Base-by-base conservation (phyloP, 2,329 filamentous ascomycete species). In the Colletotrichum zoysiae region DNA sequence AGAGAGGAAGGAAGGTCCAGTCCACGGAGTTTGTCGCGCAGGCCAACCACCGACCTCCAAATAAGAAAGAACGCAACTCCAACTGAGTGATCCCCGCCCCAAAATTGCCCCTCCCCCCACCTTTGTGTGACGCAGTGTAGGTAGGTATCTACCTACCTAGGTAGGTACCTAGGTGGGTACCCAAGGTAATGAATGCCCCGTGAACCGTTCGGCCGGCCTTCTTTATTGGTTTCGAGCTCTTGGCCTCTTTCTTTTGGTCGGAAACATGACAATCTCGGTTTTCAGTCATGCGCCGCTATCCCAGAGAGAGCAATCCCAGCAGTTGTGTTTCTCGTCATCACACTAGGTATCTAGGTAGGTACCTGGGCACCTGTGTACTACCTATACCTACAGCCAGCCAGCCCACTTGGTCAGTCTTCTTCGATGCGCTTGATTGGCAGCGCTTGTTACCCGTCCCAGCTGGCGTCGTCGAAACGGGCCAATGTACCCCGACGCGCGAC, bases 1-100 rank as follows among this genome's bases (percentile, higher is more conserved):
- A 51, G 26, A 16, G 51, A 56, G 70, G 70, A 72, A 70, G 65
- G 65, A 72, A 70, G 65, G 65, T 72, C 70, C 70, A 72, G 48
- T 60, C 59, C 58, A 69, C 53, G 40, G 58, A 68, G 59, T 53
- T 50, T 68, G 59, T 48, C n/a, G 30, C 30, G 38, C 50, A 8
- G 18, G 50, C 64, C 68, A 62, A 44, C 44, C 62, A 63, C 58
- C 58, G 6, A 6, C 14, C 26, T 16, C 50, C n/a, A 53, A 9
- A 7, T 30, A 50, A 20, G 16, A 18, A 33, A 51, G n/a, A 26
- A n/a, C n/a, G n/a, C n/a, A n/a, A 8, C 14, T 50, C 64, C 55
- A 64, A 44, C 42, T 35, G 40, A 35, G 50, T 35, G 40, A 35
- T 65, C 16, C 50, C 18, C 33, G n/a, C 38, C 35, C 33, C 33